Evolutionary conservation across 208 protist species (phyloP).

Genomic region (Leptomonas pyrrhocoris): DNA sequence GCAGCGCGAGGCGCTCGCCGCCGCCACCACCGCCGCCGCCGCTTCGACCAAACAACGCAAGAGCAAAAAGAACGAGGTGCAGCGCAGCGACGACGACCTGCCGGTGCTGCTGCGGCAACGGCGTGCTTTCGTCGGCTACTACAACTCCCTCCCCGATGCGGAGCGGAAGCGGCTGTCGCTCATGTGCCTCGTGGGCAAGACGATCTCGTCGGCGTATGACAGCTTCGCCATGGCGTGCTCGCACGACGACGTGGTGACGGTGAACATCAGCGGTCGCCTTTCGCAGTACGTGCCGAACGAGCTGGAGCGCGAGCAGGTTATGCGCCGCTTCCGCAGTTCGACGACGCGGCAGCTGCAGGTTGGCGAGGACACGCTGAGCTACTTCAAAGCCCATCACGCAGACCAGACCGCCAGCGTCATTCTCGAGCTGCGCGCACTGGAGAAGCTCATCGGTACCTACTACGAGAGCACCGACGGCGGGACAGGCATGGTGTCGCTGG

Average conservation of each 20-base stretch:
- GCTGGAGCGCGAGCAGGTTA: conserved; percentile 85
- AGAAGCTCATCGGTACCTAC: conserved; percentile 92
- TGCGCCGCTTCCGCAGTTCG: conserved; percentile 78
- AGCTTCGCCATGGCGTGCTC: conserved; percentile 79
- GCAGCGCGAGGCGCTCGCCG: conserved; percentile 64
- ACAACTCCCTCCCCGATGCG: conserved; percentile 70
- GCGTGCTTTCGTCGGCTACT: conserved; percentile 84
- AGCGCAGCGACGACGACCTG: conserved; percentile 58
- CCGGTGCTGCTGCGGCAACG: conserved; percentile 83
- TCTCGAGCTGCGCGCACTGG: conserved; percentile 83
- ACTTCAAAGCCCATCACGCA: conserved; percentile 85
- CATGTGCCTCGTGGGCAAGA: conserved; percentile 81
- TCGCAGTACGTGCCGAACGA: conserved; percentile 74
- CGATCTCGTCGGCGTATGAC: conserved; percentile 72
- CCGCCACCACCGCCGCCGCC: conserved; percentile 13
- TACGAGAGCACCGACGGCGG: conserved; percentile 91
- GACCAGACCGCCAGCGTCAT: conserved; percentile 81
- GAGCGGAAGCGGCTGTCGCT: conserved; percentile 79
- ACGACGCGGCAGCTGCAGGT: conserved; percentile 88
- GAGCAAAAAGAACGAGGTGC: conserved; percentile 23
- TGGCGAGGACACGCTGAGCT: conserved; percentile 84
- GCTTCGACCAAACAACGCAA: conserved; percentile 24
- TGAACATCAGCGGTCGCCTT: conserved; percentile 76
- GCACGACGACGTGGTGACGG: conserved; percentile 81
- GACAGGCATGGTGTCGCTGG: conserved; percentile 92